phyloP scores from a whole-genome alignment of 345 rosid species.

The Cochlearia excelsa region DNA sequence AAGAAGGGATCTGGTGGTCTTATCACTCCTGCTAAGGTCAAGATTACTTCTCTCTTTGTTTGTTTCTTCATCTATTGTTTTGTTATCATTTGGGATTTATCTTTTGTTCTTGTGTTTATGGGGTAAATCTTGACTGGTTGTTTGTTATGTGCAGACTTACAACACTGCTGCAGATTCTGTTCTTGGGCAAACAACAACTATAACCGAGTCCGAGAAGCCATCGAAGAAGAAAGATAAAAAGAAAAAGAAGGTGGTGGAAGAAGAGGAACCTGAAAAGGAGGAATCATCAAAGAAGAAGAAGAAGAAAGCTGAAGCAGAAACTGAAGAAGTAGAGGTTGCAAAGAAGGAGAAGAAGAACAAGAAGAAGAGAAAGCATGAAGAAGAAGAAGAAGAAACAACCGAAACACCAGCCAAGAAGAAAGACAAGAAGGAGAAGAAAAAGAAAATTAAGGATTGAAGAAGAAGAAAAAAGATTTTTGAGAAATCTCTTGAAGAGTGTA shows the following conservation, averaged over 20 bases:
- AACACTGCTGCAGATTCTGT: conserved; percentile 73
- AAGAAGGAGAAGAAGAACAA: conserved; percentile 38
- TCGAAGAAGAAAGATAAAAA: conserved; percentile 43
- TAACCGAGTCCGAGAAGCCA: conserved; percentile 31
- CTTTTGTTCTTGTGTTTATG: neutral
- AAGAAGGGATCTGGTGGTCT: conserved; percentile 67
- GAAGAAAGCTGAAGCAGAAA: conserved; percentile 33
- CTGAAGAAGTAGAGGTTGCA: conserved; percentile 18
- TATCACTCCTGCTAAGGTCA: conserved; percentile 80
- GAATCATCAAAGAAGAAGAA: conserved; percentile 65
- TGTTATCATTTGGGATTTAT: neutral
- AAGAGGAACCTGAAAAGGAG: conserved; percentile 35
- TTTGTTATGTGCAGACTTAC: conserved; percentile 50
- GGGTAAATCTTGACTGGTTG: neutral
- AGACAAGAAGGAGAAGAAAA: conserved; percentile 47
- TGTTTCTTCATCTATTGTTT: neutral
- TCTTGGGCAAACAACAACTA: conserved; percentile 44
- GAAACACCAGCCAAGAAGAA: conserved; percentile 41
- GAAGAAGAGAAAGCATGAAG: conserved; percentile 48
- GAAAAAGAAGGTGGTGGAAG: conserved; percentile 43
- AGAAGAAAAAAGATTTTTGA: neutral
- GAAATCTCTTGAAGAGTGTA: conserved; percentile 3
- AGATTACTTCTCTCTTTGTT: neutral
- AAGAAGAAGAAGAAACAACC: conserved; percentile 33
- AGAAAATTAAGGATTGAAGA: conserved; percentile 42